A percentile compares a stretch with the other conserved stretches of the same genome.
These are phyloP conservation scores for Blastocystis sp. DNA, from an alignment of 352 stramenopile species.

Conservation along the genomic window DNA sequence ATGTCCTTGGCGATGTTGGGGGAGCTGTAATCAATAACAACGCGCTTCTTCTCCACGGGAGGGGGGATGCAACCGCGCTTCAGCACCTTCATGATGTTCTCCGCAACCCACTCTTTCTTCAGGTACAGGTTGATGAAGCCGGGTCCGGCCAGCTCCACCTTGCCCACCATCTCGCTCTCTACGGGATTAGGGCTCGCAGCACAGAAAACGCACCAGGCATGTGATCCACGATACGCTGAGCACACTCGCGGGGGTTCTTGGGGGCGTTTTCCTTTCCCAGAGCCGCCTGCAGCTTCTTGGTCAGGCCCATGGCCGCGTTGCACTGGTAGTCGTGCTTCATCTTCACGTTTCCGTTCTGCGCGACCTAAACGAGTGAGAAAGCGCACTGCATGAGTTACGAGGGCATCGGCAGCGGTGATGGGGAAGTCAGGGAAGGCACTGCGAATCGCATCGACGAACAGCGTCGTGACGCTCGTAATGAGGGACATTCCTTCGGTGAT, in stretches of 20 bases:
- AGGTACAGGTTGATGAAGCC: slow-evolving; percentile 97
- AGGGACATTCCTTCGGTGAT: slow-evolving; percentile 57
- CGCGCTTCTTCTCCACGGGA: slow-evolving; percentile 74
- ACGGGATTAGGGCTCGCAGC: not conserved
- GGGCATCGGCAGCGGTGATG: slow-evolving; percentile 1
- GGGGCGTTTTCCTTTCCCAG: slow-evolving; percentile 75
- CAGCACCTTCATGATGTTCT: slow-evolving; percentile 78
- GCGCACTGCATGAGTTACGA: not conserved
- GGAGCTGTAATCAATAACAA: slow-evolving; percentile 85
- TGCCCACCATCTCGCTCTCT: slow-evolving; percentile 70
- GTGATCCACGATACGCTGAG: slow-evolving; percentile 50
- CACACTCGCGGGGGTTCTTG: slow-evolving; percentile 72
- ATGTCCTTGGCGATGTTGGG: slow-evolving; percentile 93
- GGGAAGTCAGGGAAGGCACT: slow-evolving; percentile 38
- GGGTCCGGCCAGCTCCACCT: slow-evolving; percentile 85
- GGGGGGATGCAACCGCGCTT: slow-evolving; percentile 75
- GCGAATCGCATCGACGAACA: slow-evolving; percentile 46
- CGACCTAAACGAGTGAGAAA: slow-evolving; percentile 7
- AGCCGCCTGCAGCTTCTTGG: slow-evolving; percentile 87
- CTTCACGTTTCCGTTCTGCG: slow-evolving; percentile 59
- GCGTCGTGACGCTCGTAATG: slow-evolving; percentile 41
- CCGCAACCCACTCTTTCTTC: slow-evolving; percentile 79
- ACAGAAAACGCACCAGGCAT: slow-evolving; percentile 10
- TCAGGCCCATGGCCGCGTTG: slow-evolving; percentile 93
- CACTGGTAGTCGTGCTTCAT: slow-evolving; percentile 89